These are phyloP conservation scores for Kalmanozyma brasiliensis DNA, from an alignment of 1,284 basidiomycete genomes.

Conservation along the genomic window DNA sequence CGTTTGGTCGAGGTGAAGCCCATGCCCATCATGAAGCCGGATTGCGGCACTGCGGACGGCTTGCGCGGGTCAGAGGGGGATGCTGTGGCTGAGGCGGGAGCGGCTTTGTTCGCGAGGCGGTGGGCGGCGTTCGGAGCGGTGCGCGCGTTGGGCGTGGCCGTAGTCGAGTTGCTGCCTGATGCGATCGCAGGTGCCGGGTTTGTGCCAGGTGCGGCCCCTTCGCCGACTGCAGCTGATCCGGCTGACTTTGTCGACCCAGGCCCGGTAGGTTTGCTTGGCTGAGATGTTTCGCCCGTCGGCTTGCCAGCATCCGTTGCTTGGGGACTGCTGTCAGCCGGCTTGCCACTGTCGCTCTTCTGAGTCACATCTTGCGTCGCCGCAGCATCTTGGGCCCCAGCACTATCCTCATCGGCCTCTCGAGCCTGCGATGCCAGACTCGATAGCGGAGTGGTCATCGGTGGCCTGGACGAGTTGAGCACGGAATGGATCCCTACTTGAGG, in stretches of 20 bases:
- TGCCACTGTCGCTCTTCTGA: not conserved
- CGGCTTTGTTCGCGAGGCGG: slow-evolving; percentile 12
- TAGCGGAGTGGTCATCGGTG: slow-evolving; percentile 53
- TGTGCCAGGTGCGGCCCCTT: not conserved
- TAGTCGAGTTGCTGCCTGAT: slow-evolving; percentile 6
- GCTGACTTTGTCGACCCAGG: slow-evolving; percentile 2
- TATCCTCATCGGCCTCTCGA: slow-evolving; percentile 1
- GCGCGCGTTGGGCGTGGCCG: slow-evolving; percentile 17
- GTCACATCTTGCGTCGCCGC: not conserved
- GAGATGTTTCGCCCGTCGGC: slow-evolving; percentile 1
- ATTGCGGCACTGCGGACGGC: slow-evolving; percentile 61
- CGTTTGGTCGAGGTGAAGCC: slow-evolving; percentile 52
- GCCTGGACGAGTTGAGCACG: slow-evolving; percentile 37
- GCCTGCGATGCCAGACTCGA: slow-evolving; percentile 9
- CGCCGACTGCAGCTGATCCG: not conserved
- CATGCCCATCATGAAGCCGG: slow-evolving; percentile 65
- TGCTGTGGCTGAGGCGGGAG: slow-evolving; percentile 25
- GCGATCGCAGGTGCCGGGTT: not conserved
- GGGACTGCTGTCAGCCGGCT: not conserved
- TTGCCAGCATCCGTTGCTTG: not conserved
- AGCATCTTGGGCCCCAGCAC: not conserved
- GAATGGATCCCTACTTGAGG: slow-evolving; percentile 58
- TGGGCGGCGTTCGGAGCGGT: slow-evolving; percentile 12
- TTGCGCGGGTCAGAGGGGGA: slow-evolving; percentile 34
- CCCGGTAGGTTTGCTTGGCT: not conserved